These are phyloP conservation scores for Fusarium tupiense DNA, from an alignment of 2,329 filamentous ascomycete species.

Conservation along the genomic window DNA sequence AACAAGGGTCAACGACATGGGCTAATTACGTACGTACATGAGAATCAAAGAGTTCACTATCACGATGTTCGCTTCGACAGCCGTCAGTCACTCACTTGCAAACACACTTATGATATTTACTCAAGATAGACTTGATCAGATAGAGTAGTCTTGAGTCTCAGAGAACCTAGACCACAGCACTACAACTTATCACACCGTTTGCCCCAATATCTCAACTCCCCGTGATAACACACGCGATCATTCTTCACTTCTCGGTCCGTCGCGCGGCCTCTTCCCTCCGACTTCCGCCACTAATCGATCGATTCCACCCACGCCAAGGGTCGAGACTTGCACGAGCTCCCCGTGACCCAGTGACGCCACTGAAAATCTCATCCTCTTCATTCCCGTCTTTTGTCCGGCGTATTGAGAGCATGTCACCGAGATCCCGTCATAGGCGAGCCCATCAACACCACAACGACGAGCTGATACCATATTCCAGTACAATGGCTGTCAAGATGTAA, in stretches of 20 bases:
- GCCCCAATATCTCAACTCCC: not conserved
- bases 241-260: conserved; percentile 13
- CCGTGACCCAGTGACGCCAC: conserved; percentile 32
- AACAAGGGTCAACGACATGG: not conserved
- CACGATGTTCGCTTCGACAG: conserved; percentile 1
- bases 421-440: conserved; percentile 1
- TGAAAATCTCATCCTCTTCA: conserved; percentile 12
- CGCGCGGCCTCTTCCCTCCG: conserved; percentile 25
- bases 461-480: not conserved
- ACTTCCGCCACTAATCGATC: conserved; percentile 27
- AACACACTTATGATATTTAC: not conserved
- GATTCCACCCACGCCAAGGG: not conserved
- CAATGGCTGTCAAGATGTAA: not conserved
- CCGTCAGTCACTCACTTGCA: not conserved
- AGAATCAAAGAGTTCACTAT: not conserved
- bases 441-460: not conserved
- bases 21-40: conserved; percentile 22
- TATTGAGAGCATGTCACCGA: conserved; percentile 15
- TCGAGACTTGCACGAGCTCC: conserved; percentile 29
- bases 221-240: not conserved
- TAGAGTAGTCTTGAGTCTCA: rapidly evolving
- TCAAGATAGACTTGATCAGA: not conserved
- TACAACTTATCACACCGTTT: not conserved
- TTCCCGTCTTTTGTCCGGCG: conserved; percentile 17
- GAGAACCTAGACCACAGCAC: not conserved